Base-by-base conservation (phyloP, 352 stramenopile genomes). In the Globisporangium carolinianum region DNA sequence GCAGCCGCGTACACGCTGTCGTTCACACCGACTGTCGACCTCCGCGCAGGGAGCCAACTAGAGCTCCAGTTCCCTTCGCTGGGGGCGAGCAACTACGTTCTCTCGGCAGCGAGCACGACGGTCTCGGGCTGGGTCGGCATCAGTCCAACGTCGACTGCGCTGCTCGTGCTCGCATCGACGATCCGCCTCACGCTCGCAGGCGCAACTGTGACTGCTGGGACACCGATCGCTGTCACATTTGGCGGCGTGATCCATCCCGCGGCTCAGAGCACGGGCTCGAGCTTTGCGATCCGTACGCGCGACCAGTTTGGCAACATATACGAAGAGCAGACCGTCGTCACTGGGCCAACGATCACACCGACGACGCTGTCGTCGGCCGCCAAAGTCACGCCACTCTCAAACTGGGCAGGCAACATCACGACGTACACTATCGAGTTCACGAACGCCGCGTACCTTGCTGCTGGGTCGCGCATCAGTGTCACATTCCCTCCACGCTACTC, bases 191-290 rank as follows among this genome's bases (percentile, higher is more conserved):
- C 52, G 8, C 42, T 86, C 55, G 67, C 67, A 11, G 74, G 70
- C 5, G 53, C 64, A 41, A 60, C 65, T 2, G 57, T 76, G 14
- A 35, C 47, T 12, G 68, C 70, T 7, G 60, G 57, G 3, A 71
- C 58, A 3, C 17, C n/a, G 0, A 41, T 89, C 7, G 61, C 67
- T 0, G 55, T 86, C n/a, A 72, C 64, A 4, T 82, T 82, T 51
- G 58, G 59, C 12, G 62, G 67, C 6, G 78, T 89, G 32, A 80
- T 77, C 51, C 85, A 85, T 35, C 71, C 78, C 17, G 80, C 77
- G 9, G 72, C 62, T 5, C 73, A 77, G 46, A 18, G 53, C 2
- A 61, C 66, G 0, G 63, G 63, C 15, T 5, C 35, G 18, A 9
- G 53, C 18, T 87, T 88, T 47, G 59, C 49, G 0, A 65, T 86